Percentiles rank a stretch among this genome's conserved stretches.
These are phyloP conservation scores for Calonectria naviculata DNA, from an alignment of 2,329 filamentous ascomycete genomes.

Conservation along the genomic window DNA sequence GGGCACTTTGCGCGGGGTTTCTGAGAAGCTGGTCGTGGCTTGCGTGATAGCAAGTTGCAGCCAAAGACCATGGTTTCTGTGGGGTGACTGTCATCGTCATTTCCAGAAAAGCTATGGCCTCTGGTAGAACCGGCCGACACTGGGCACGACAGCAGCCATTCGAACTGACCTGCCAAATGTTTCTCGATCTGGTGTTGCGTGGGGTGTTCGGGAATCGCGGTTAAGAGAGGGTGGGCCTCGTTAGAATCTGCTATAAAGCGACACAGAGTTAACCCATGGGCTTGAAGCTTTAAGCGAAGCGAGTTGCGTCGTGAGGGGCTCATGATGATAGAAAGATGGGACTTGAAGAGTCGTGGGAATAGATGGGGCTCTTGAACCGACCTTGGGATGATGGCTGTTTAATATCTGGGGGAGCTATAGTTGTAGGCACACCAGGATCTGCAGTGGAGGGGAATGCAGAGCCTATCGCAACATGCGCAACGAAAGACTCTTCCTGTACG, in stretches of 20 bases:
- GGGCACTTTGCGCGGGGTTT: slow-evolving; percentile 24
- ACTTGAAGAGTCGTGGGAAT: background rate
- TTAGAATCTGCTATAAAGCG: slow-evolving; percentile 17
- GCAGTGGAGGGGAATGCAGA: slow-evolving; percentile 2
- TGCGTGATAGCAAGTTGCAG: slow-evolving; percentile 62
- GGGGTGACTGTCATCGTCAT: slow-evolving; percentile 22
- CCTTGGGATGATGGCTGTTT: slow-evolving; percentile 23
- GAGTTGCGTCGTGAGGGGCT: background rate
- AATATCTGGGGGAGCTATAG: slow-evolving; percentile 5
- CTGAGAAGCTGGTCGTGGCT: slow-evolving; percentile 36
- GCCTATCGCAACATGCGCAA: slow-evolving; percentile 10
- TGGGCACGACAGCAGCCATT: slow-evolving; percentile 59
- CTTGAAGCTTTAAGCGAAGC: background rate
- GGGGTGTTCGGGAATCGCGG: slow-evolving; percentile 36
- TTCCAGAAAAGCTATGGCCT: slow-evolving; percentile 22
- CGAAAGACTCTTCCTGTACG: slow-evolving; percentile 43
- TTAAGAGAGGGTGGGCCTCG: slow-evolving; percentile 37
- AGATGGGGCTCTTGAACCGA: slow-evolving; percentile 17
- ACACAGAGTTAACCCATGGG: slow-evolving; percentile 25
- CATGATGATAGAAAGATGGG: background rate
- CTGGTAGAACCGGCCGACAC: slow-evolving; percentile 39
- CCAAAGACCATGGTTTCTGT: slow-evolving; percentile 54
- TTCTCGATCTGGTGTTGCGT: slow-evolving; percentile 50
- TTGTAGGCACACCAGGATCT: slow-evolving; percentile 1
- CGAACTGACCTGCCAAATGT: slow-evolving; percentile 61